Base-by-base conservation (phyloP, 1,284 basidiomycete species). In the Schizophyllum commune region DNA sequence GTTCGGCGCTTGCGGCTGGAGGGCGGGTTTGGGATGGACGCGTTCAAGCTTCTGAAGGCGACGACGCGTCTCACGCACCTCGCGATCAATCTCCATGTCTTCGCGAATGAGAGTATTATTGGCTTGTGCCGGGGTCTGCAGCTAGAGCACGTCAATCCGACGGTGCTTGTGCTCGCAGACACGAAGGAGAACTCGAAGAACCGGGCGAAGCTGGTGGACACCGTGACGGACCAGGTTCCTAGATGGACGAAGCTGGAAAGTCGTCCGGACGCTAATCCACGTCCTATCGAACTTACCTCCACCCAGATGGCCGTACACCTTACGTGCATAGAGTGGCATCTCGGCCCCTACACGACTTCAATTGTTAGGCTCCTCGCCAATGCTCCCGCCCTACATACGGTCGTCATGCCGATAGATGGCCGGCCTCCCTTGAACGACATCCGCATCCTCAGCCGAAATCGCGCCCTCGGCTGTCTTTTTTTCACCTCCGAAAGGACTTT, bases 1-100 rank as follows among this genome's bases (percentile, higher is more conserved):
- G 66, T 72, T 56, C 65, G 64, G 58, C 70, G 66, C 57, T 58
- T 72, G 0, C 65, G 70, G 8, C 53, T 72, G 19, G 70, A 73
- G 58, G 70, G 71, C 1, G 68, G 69, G 0, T 70, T 65, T 51
- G 68, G 70, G 13, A 47, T 47, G 39, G 39, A 47, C 13, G 39
- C 39, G 9, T 9, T 47, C 39, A 11, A 17, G 39, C 39, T 47
- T 47, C 8, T 47, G 13, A 47, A 47, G 17, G 39, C 39, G 39
- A 47, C 39, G 13, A 47, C 39, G 39, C 39, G 17, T 2, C 39
- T 47, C 17, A 47, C 39, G 39, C 39, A 47, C 9, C 39, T 47
- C 39, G 39, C 39, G 39, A 11, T 47, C 39, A 17, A 13, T 17
- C 39, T 47, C 3, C 39, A 47, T 9, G 39, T 47, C 17, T 47